phyloP scores from a whole-genome alignment of 164 flowering plant species.

The Piper longum region DNA sequence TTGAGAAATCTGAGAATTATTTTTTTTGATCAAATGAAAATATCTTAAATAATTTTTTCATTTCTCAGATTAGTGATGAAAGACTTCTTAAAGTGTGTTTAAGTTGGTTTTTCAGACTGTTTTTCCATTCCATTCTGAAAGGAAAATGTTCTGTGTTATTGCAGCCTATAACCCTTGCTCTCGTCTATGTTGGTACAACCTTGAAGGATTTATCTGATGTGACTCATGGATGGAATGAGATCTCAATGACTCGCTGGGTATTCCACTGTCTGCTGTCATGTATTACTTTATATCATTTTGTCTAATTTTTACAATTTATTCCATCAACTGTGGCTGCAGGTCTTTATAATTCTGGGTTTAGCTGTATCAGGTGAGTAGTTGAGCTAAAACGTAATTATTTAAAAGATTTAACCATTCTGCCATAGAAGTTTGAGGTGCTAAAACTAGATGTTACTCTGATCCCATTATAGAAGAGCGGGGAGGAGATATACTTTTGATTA shows the following conservation, averaged over 20 bases:
- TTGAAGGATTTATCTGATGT: slow-evolving; percentile 96
- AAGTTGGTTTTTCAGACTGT: neutral
- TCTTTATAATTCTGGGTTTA: slow-evolving; percentile 27
- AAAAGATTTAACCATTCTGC: neutral
- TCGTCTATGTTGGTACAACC: slow-evolving; percentile 93
- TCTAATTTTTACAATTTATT: too few species aligned
- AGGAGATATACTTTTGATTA: too few species aligned
- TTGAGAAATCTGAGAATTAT: too few species aligned
- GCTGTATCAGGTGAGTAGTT: slow-evolving; percentile 37
- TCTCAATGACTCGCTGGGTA: slow-evolving; percentile 80
- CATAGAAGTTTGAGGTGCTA: too few species aligned
- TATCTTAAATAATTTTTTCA: too few species aligned
- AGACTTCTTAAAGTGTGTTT: neutral
- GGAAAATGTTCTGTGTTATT: slow-evolving; percentile 4
- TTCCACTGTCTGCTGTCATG: neutral
- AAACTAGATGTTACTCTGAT: too few species aligned
- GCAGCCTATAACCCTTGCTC: slow-evolving; percentile 83
- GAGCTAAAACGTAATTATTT: neutral
- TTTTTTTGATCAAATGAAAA: too few species aligned
- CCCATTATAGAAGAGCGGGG: too few species aligned
- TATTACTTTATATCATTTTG: too few species aligned
- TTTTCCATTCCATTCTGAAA: slow-evolving; percentile 1
- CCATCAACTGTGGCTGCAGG: slow-evolving; percentile 24
- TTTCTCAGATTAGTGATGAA: too few species aligned
- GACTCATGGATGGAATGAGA: slow-evolving; percentile 80